phyloP scores from a whole-genome alignment of 139 green algal genomes.

The Pycnococcus provasolii region DNA sequence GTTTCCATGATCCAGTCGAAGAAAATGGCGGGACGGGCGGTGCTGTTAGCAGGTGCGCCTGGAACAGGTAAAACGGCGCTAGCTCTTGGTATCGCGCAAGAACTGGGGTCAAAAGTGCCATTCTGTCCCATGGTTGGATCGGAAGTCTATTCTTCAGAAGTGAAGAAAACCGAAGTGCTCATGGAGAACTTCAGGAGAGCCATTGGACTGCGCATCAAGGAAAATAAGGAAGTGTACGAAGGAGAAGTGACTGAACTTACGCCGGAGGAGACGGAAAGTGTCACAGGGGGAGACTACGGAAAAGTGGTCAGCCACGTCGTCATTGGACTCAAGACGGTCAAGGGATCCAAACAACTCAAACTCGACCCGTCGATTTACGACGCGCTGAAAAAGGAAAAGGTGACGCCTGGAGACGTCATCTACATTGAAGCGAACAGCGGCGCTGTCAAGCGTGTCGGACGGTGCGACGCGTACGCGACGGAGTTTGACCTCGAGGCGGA shows the following conservation, averaged over 20 bases:
- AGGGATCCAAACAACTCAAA: slow-evolving; percentile 94
- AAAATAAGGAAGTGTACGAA: slow-evolving; percentile 99
- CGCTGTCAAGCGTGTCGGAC: slow-evolving; percentile 88
- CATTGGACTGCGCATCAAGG: slow-evolving; percentile 96
- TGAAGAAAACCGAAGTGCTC: slow-evolving; percentile 99
- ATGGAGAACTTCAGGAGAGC: slow-evolving; percentile 97
- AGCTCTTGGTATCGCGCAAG: slow-evolving; percentile 88
- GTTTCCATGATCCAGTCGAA: slow-evolving; percentile 96
- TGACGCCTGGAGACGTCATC: slow-evolving; percentile 85
- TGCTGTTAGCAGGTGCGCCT: slow-evolving; percentile 83
- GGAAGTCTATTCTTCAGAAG: slow-evolving; percentile 94
- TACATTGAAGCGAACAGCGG: slow-evolving; percentile 98
- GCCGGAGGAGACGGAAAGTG: slow-evolving; percentile 75
- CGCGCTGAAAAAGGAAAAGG: slow-evolving; percentile 80
- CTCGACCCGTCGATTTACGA: slow-evolving; percentile 97
- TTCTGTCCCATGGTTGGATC: slow-evolving; percentile 99
- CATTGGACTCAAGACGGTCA: slow-evolving; percentile 88
- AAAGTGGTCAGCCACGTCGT: slow-evolving; percentile 86
- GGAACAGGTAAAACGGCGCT: slow-evolving; percentile 97
- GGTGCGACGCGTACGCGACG: slow-evolving; percentile 87
- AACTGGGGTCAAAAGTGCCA: slow-evolving; percentile 82
- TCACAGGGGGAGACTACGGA: slow-evolving; percentile 58
- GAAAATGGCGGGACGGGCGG: slow-evolving; percentile 89
- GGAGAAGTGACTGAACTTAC: slow-evolving; percentile 94
- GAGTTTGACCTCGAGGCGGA: slow-evolving; percentile 98